Evolutionary conservation across 2,329 filamentous ascomycete species (phyloP).

Genomic region (Nemania sp.): DNA sequence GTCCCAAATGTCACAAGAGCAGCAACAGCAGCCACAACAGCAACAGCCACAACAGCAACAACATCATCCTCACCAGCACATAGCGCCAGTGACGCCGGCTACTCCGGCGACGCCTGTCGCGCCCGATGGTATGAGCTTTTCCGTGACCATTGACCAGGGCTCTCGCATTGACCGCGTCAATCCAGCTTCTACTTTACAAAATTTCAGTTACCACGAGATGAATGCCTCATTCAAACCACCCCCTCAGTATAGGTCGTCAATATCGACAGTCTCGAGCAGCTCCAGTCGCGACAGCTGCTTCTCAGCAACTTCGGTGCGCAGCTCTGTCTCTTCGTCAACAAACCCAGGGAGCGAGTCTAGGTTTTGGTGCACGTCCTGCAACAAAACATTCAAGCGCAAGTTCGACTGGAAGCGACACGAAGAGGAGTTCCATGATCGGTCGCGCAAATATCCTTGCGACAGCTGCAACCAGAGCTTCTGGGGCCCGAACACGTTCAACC

Average conservation of each 20-base stretch:
- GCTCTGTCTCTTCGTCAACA: slow-evolving; percentile 36
- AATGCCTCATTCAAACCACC: slow-evolving; percentile 28
- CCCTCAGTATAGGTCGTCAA: slow-evolving; percentile 35
- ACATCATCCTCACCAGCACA: slow-evolving; percentile 24
- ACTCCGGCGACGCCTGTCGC: slow-evolving; percentile 9
- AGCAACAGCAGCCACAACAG: slow-evolving; percentile 20
- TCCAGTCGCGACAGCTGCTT: slow-evolving; percentile 41
- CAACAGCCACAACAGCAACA: slow-evolving; percentile 26
- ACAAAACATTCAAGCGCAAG: slow-evolving; percentile 68
- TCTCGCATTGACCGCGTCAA: slow-evolving; percentile 11
- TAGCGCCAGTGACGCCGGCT: slow-evolving; percentile 8
- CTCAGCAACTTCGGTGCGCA: slow-evolving; percentile 37
- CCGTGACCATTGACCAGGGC: neutral
- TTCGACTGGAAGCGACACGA: slow-evolving; percentile 73
- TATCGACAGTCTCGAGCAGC: slow-evolving; percentile 39
- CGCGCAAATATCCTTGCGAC: slow-evolving; percentile 68
- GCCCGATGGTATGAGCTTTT: slow-evolving; percentile 31
- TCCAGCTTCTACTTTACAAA: slow-evolving; percentile 31
- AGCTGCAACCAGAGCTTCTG: slow-evolving; percentile 71
- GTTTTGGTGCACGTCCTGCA: slow-evolving; percentile 52
- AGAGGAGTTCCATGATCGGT: slow-evolving; percentile 70
- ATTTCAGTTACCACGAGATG: slow-evolving; percentile 35
- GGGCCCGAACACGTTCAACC: slow-evolving; percentile 69
- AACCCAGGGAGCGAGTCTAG: slow-evolving; percentile 33
- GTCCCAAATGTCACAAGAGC: slow-evolving; percentile 23